These are phyloP conservation scores for Neurospora tetrasperma DNA, from an alignment of 495 filamentous ascomycete genomes.

Conservation along the genomic window DNA sequence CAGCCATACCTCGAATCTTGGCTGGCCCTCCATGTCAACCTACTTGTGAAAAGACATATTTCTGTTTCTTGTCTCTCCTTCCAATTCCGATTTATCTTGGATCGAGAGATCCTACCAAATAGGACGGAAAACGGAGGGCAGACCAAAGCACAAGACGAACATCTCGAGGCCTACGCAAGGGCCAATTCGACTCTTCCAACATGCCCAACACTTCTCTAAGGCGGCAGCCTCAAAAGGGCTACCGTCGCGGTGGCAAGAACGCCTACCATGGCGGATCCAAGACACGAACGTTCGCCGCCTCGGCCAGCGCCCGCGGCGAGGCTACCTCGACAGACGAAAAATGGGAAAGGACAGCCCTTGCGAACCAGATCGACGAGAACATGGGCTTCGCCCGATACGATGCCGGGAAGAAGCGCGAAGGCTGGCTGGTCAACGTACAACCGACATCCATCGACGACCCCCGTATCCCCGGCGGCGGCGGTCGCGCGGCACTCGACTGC, in stretches of 20 bases:
- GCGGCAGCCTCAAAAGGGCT: conserved; percentile 38
- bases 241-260: conserved; percentile 41
- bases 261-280: conserved; percentile 40
- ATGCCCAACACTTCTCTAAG: conserved; percentile 43
- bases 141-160: not conserved
- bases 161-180: not conserved
- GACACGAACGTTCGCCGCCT: conserved; percentile 66
- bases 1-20: not conserved
- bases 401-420: conserved; percentile 69
- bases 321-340: conserved; percentile 77
- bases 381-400: conserved; percentile 94
- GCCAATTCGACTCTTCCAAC: not conserved
- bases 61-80: not conserved
- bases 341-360: conserved; percentile 71
- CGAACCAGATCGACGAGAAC: conserved; percentile 82
- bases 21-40: not conserved
- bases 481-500: conserved; percentile 85
- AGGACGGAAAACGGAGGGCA: not conserved
- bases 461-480: conserved; percentile 60
- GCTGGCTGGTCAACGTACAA: conserved; percentile 95
- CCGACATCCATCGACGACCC: conserved; percentile 79
- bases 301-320: conserved; percentile 64
- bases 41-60: not conserved
- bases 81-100: not conserved
- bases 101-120: not conserved